These are phyloP conservation scores for Aspergillus bertholletiae DNA, from an alignment of 495 filamentous ascomycete genomes.

Conservation along the genomic window DNA sequence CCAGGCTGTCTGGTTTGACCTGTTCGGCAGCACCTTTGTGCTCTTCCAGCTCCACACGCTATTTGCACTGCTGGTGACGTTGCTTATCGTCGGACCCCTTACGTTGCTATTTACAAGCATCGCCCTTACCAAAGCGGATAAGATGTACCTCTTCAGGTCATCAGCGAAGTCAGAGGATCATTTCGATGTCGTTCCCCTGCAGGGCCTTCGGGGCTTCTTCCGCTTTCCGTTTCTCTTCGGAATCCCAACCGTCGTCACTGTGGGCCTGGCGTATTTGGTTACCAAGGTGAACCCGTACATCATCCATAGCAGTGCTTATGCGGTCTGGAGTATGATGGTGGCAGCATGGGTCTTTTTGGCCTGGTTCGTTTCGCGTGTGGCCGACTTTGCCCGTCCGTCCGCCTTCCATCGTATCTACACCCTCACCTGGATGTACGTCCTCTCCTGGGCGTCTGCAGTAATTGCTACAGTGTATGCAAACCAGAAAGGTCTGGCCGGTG, in stretches of 20 bases:
- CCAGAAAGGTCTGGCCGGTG: constrained; percentile 64
- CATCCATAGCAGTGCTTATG: constrained; percentile 79
- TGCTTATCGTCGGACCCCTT: constrained; percentile 74
- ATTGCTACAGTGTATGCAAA: constrained; percentile 70
- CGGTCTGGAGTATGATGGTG: constrained; percentile 84
- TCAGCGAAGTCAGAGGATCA: constrained; percentile 54
- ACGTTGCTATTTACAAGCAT: constrained; percentile 66
- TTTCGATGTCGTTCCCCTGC: constrained; percentile 59
- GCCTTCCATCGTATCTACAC: constrained; percentile 81
- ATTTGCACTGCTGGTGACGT: constrained; percentile 80
- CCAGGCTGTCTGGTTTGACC: constrained; percentile 87
- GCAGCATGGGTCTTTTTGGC: constrained; percentile 73
- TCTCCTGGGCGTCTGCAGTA: constrained; percentile 71
- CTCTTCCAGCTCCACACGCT: constrained; percentile 75
- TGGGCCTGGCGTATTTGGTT: constrained; percentile 74
- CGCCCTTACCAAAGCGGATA: constrained; percentile 60
- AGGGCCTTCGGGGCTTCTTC: constrained; percentile 78
- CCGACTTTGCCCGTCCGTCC: constrained; percentile 78
- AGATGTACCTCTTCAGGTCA: constrained; percentile 78
- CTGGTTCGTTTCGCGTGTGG: constrained; percentile 81
- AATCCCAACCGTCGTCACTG: constrained; percentile 61
- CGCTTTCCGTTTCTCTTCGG: constrained; percentile 75
- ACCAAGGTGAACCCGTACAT: constrained; percentile 83
- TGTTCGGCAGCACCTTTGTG: constrained; percentile 79
- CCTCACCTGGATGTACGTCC: constrained; percentile 75